phyloP scores from a whole-genome alignment of 129 eudicot species.

The Flaveria linearis region DNA sequence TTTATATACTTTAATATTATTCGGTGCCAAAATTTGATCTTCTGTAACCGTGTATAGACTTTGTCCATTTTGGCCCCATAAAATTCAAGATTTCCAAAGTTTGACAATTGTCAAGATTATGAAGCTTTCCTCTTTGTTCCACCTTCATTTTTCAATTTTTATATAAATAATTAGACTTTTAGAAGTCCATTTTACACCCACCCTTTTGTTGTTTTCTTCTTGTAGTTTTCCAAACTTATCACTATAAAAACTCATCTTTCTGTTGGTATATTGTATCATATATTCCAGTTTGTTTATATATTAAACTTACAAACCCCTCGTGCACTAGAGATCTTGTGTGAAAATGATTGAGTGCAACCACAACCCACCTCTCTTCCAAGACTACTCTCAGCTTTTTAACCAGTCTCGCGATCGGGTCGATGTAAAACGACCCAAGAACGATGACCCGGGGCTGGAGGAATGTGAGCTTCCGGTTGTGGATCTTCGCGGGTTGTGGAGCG shows the following conservation, averaged over 20 bases:
- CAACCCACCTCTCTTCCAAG: slow-evolving; percentile 49
- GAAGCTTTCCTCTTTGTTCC: slow-evolving; percentile 22
- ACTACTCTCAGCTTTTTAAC: slow-evolving; percentile 39
- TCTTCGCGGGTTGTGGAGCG: slow-evolving; percentile 42
- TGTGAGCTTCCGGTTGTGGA: slow-evolving; percentile 61
- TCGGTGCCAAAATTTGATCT: slow-evolving; percentile 35
- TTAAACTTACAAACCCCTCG: slow-evolving; percentile 33
- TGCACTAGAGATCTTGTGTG: slow-evolving; percentile 32
- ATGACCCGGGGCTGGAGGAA: slow-evolving; percentile 31
- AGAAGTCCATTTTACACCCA: slow-evolving; percentile 14
- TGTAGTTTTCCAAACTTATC: slow-evolving; percentile 22
- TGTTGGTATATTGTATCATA: slow-evolving; percentile 23
- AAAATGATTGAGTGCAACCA: slow-evolving; percentile 43
- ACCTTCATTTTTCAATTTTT: slow-evolving; percentile 17
- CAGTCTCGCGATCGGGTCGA: slow-evolving; percentile 13
- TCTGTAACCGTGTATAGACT: slow-evolving; percentile 28
- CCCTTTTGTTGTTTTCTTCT: slow-evolving; percentile 40
- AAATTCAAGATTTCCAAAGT: slow-evolving; percentile 20
- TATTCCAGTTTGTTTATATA: slow-evolving; percentile 21
- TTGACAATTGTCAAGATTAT: slow-evolving; percentile 47
- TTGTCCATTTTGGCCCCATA: slow-evolving; percentile 38
- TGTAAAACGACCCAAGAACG: neutral
- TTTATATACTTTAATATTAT: slow-evolving; percentile 28
- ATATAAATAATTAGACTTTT: neutral
- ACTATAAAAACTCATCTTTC: slow-evolving; percentile 38